phyloP scores from a whole-genome alignment of 2,329 filamentous ascomycete species.

The Diatrype stigma region DNA sequence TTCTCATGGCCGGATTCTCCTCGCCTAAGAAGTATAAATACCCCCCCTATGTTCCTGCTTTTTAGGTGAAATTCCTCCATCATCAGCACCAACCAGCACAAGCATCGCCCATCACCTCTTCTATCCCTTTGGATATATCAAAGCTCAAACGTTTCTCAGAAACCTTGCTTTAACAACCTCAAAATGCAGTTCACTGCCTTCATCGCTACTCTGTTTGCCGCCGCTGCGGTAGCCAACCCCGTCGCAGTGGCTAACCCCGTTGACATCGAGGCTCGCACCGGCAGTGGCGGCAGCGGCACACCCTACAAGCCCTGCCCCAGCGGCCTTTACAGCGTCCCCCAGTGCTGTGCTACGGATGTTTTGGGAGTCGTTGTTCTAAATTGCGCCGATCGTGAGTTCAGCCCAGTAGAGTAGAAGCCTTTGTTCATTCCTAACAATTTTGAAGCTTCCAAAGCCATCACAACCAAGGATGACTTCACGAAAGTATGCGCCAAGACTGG shows the following conservation, averaged over 20 bases:
- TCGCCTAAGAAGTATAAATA: background rate
- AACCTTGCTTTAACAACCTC: background rate
- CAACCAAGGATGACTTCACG: constrained; percentile 38
- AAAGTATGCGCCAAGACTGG: constrained; percentile 36
- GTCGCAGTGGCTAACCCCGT: constrained; percentile 11
- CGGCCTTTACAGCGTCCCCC: constrained; percentile 36
- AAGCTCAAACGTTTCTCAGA: background rate
- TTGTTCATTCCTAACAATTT: background rate
- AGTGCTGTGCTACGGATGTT: constrained; percentile 61
- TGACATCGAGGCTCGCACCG: constrained; percentile 12
- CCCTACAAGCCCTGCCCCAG: constrained; percentile 37
- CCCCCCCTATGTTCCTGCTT: background rate
- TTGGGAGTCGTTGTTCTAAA: constrained; percentile 38
- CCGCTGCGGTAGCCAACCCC: constrained; percentile 21
- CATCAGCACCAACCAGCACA: background rate
- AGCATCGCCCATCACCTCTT: background rate
- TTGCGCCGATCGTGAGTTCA: constrained; percentile 40
- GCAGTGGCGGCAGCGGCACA: constrained; percentile 3
- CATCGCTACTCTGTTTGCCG: constrained; percentile 21
- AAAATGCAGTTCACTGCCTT: constrained; percentile 25
- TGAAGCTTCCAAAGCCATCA: constrained; percentile 30
- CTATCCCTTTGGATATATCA: too few species aligned
- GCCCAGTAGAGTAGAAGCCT: background rate
- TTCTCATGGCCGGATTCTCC: background rate
- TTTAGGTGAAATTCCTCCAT: background rate